These are phyloP conservation scores for Phialophora verrucosa DNA, from an alignment of 2,329 filamentous ascomycete species.

Conservation along the genomic window DNA sequence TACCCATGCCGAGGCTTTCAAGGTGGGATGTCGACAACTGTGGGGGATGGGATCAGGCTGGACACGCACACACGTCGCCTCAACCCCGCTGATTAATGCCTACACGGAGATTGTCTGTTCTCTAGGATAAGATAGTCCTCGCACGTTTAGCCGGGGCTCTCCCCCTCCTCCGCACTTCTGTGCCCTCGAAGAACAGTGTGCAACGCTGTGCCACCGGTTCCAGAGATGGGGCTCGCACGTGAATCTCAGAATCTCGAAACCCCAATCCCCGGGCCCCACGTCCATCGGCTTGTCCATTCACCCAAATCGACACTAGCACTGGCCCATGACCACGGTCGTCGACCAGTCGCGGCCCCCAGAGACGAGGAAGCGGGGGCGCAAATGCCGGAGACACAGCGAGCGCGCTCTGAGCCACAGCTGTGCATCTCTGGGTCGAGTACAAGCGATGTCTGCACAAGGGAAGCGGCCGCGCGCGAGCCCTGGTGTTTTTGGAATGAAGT, in stretches of 20 bases:
- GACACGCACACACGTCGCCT: neutral
- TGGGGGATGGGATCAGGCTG: neutral
- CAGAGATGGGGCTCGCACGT: conserved; percentile 20
- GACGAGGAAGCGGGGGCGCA: conserved; percentile 15
- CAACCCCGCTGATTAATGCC: neutral
- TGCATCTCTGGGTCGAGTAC: too few species aligned
- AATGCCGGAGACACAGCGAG: conserved; percentile 11
- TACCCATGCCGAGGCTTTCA: neutral
- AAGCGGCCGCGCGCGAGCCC: too few species aligned
- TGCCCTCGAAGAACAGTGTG: neutral
- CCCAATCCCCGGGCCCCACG: conserved; percentile 11
- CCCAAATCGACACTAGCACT: conserved; percentile 15
- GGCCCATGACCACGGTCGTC: neutral
- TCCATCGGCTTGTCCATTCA: conserved; percentile 17
- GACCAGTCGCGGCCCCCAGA: conserved; percentile 3
- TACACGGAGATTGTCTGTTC: neutral
- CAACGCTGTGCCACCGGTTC: neutral
- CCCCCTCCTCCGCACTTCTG: neutral
- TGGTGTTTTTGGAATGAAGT: neutral
- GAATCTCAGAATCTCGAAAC: neutral
- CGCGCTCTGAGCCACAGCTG: too few species aligned
- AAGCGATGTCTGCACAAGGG: neutral
- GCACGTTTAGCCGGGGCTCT: neutral
- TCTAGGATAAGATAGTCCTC: too few species aligned
- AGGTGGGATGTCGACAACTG: neutral